Percentiles rank a stretch among this genome's conserved stretches.
phyloP scores from a whole-genome alignment of 441 rosid genomes.

The Populus hybrid region DNA sequence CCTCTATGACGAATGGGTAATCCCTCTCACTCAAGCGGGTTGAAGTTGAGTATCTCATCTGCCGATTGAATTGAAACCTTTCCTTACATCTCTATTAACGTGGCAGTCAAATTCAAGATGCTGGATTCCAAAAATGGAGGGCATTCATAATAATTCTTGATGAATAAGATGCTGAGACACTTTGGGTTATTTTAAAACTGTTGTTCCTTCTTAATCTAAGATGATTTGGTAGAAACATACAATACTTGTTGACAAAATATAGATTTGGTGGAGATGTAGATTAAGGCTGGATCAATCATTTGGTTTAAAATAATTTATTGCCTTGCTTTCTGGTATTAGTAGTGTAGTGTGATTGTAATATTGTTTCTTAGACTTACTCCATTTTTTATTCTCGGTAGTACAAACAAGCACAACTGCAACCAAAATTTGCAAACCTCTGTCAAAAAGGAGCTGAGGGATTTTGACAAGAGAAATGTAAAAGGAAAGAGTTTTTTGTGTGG shows the following conservation, averaged over 20 bases:
- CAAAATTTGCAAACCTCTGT: too few species aligned
- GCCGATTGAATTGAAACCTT: constrained; percentile 56
- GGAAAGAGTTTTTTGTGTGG: neutral
- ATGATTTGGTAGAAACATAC: neutral
- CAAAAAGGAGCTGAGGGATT: neutral
- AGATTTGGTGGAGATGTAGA: neutral
- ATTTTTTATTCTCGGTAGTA: too few species aligned
- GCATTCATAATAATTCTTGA: neutral
- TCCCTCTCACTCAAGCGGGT: constrained; percentile 80
- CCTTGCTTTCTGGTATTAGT: neutral
- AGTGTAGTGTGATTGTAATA: neutral
- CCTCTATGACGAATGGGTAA: constrained; percentile 78
- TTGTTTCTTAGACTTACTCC: too few species aligned
- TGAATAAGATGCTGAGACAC: neutral
- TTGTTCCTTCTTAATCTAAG: neutral
- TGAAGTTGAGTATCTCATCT: constrained; percentile 77
- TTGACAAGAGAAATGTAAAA: too few species aligned
- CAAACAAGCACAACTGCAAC: too few species aligned
- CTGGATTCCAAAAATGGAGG: neutral
- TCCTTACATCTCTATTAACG: neutral
- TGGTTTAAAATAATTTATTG: neutral
- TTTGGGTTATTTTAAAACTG: neutral
- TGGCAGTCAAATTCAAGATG: neutral
- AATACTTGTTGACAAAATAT: neutral
- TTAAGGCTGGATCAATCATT: neutral